Conservation (phyloP, 2,329 filamentous ascomycete genomes). For the Thelonectria olida region DNA sequence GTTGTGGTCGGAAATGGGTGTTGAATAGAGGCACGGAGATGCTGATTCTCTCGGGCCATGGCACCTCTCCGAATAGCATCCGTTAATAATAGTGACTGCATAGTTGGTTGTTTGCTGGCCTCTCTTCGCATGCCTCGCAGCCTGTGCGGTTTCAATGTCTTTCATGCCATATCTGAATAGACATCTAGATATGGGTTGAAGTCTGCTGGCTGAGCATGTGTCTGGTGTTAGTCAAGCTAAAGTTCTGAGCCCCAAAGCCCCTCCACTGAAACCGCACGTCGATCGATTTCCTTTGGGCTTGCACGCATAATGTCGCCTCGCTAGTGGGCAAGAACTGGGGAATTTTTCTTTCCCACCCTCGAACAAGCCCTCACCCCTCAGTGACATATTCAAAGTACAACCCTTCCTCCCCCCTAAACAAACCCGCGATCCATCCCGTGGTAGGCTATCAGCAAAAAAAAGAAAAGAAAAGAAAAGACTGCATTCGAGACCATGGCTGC, state of each 20-base stretch:
- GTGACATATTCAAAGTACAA: not conserved
- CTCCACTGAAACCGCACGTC: not conserved
- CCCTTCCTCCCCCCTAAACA: not conserved
- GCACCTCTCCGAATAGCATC: no score
- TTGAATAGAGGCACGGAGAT: slow-evolving; percentile 14
- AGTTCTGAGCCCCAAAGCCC: not conserved
- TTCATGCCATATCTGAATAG: no score
- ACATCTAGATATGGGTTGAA: not conserved
- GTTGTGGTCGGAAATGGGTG: slow-evolving; percentile 7
- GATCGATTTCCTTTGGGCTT: no score
- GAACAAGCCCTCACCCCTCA: not conserved
- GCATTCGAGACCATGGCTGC: slow-evolving; percentile 46
- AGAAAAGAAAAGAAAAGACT: not conserved
- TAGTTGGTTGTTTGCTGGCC: no score
- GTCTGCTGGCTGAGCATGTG: not conserved
- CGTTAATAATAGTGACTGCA: no score
- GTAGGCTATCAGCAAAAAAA: not conserved
- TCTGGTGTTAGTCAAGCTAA: not conserved
- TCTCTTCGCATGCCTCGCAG: no score
- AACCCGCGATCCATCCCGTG: not conserved
- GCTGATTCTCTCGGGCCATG: no score
- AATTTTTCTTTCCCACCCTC: slow-evolving; percentile 16
- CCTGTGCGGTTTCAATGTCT: no score
- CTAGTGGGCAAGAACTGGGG: slow-evolving; percentile 13
- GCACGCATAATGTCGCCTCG: slow-evolving; percentile 1